Base-by-base conservation (phyloP, 495 filamentous ascomycete genomes). In the Recurvomyces mirabilis region DNA sequence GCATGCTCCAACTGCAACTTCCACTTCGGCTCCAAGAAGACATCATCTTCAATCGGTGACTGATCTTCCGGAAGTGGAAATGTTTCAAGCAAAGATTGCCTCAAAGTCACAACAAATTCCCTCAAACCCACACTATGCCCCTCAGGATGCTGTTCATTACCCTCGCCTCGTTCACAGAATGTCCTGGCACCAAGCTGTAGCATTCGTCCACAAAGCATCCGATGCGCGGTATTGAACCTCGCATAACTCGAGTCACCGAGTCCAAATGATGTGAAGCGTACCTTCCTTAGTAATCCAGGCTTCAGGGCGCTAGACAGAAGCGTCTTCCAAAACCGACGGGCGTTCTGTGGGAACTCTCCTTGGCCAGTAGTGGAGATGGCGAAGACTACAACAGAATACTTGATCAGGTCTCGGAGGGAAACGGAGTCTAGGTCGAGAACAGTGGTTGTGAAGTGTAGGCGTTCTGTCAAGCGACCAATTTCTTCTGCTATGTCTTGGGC, bases 221-320 rank as follows among this genome's bases (percentile, higher is more conserved):
- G 73, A 21, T 78, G 78, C 17, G 88, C 87, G 79, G 82, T 93
- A 65, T 96, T 96, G 66, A 87, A 96, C 82, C 89, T 86, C 4
- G 79, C 74, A 72, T 99, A 99, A 2, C 86, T 91, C 53, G 81
- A 93, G 63, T 99, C 88, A 1, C 91, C 91, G 13, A 95, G 70
- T 5, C 91, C 93, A 69, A 99, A 95, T 0, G 77, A 80, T 14
- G 83, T 74, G 61, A 94, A 94, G 0, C 68, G 67, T 15, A 93
- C 66, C 18, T 68, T 66, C 14, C 62, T 54, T 32, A 99, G 67
- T 53, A 75, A 88, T 40, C 73, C 77, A 17, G 74, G 64, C 22
- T 78, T 77, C 23, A 99, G 74, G 51, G 77, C 82, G 57, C 81
- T 83, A 32, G 83, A 69, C 19, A 91, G 68, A 36, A 99, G 71